Conservation (phyloP, 2,329 filamentous ascomycete genomes). For the Trichothecium sympodiale region DNA sequence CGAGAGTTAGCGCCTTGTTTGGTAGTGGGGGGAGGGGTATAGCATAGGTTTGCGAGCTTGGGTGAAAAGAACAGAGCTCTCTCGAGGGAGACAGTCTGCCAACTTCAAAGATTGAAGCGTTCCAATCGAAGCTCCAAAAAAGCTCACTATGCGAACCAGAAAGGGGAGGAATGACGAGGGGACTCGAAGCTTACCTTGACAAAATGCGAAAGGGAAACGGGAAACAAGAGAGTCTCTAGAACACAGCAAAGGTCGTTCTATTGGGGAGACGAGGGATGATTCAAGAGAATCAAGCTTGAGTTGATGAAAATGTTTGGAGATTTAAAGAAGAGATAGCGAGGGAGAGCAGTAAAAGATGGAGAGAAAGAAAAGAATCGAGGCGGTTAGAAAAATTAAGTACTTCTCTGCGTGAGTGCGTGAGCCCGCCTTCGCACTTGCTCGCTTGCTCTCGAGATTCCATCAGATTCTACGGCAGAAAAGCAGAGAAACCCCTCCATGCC, state of each 20-base stretch:
- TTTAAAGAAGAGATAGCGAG: too few relatives aligned
- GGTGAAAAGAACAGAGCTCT: neutral
- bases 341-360: constrained; percentile 6
- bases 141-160: too few relatives aligned
- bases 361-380: constrained; percentile 12
- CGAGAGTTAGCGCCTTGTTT: too few relatives aligned
- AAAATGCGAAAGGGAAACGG: constrained; percentile 8
- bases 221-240: too few relatives aligned
- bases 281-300: too few relatives aligned
- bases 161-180: neutral
- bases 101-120: neutral
- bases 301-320: too few relatives aligned
- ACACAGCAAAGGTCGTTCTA: too few relatives aligned
- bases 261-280: too few relatives aligned
- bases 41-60: constrained; percentile 1
- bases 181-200: constrained; percentile 11
- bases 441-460: constrained; percentile 30
- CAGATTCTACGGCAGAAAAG: constrained; percentile 27
- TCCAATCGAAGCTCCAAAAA: too few relatives aligned
- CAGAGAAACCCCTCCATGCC: constrained; percentile 1
- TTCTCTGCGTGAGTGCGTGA: too few relatives aligned
- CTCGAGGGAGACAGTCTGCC: neutral
- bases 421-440: constrained; percentile 12
- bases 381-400: constrained; percentile 27
- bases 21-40: constrained; percentile 7